Evolutionary conservation across 2,329 filamentous ascomycete species (phyloP), one percentile per base, ranked within the genome.

Genomic region (Raffaelea ambrosiae): DNA sequence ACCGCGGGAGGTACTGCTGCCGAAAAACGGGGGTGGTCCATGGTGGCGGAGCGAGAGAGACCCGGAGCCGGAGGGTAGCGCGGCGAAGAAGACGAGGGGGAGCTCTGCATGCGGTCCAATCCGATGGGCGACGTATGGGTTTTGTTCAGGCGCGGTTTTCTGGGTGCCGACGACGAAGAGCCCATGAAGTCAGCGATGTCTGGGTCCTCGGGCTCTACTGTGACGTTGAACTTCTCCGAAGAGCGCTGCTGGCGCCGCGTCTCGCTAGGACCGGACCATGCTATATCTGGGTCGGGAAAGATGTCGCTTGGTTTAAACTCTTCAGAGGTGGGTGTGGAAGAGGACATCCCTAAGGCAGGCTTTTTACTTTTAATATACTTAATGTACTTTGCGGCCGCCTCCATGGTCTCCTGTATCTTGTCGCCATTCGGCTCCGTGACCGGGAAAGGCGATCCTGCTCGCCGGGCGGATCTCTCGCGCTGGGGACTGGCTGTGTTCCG

Each of bases 111-210:
- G 41, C 58, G 53, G 18, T 54, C 52, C 18, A 51, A 57, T 3
- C 51, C 52, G 1, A 26, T 21, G 2, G 53, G 53, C 14, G 50
- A 51, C 1, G 53, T 53, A 42, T 61, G 51, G 1, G 60, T 56
- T 40, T 63, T 63, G 18, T 48, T 36, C 16, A 62, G 58, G 8
- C 56, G 57, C 3, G 55, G 51, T 21, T 56, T 54, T 18, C 45
- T 29, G 13, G 52, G 50, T 4, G 52, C 47, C 3, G 58, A 47
- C n/a, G 50, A 46, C 11, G 48, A 43, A 29, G 26, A 29, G n/a
- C n/a, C n/a, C 29, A 53, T 38, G 20, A 56, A 53, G 16, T 55
- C 53, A 1, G 48, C 47, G 11, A 43, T 40, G 7, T 51, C 46
- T 11, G 33, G 46, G 10, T 52, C 48, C 1, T 14, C 31, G 1